Base-by-base conservation (phyloP, 2,329 filamentous ascomycete genomes). In the Xylogone sp. region DNA sequence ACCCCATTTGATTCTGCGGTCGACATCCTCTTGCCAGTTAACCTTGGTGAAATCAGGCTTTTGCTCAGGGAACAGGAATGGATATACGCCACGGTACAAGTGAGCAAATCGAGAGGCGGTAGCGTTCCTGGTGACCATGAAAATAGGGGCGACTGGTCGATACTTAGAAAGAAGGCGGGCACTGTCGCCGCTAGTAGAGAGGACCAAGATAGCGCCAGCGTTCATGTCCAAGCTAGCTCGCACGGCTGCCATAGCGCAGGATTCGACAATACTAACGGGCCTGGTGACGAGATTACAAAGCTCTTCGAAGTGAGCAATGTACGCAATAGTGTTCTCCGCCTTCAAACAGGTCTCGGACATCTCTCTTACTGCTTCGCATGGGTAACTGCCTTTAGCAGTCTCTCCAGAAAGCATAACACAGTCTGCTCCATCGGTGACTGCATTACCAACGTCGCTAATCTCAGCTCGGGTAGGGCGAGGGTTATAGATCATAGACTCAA, bases 401-500 rank as follows among this genome's bases (percentile, higher is more conserved):
- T 99, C 94, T 60, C 94, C 94, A 56, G 93, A 97, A 77, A 99
- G 82, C 94, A 99, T 99, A 73, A 99, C 94, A 76, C 94, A 99
- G 82, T 99, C 94, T 56, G 93, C 91, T 66, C 94, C 94, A 69
- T 99, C 94, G 48, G 96, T 90, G 60, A 99, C 91, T 61, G 94
- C 94, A 73, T 99, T 99, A 64, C 94, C 94, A 57, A 99, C 94
- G 69, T 99, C 94, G 68, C 90, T 96, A 71, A 99, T 96, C 79
- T 99, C 94, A 59, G 94, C 94, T 75, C 94, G 91, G 58, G 94
- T 99, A 48, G 94, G 94, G 58, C 94, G 90, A 62, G 94, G 94
- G 81, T 99, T 99, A 83, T 96, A 97, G 74, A 96, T 99, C 94
- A 99, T 99, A 59, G 91, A 96, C 83, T 99, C 94, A 63, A 99